Evolutionary conservation across 768 basidiomycete species (phyloP), one percentile per base, ranked within the genome.

Genomic region (Ephemerocybe angulata): DNA sequence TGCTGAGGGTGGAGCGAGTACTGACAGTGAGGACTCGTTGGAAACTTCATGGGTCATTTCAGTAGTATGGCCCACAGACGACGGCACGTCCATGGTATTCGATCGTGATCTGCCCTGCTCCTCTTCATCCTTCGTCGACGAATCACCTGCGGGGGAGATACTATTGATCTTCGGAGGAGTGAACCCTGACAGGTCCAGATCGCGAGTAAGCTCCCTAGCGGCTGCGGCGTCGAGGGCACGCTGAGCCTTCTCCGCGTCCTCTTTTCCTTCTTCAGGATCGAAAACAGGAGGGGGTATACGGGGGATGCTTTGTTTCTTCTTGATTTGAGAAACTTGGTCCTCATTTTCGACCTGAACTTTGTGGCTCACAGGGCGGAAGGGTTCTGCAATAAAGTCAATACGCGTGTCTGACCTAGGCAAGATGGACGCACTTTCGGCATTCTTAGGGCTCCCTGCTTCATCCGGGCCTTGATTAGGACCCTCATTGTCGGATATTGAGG

Each of bases 171-270:
- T 50, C 17, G 48, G 48, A 7, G 48, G 48, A 22, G 21, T 22
- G 30, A 50, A 50, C 12, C 21, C 31, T 8, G 29, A 2, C 8
- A 21, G 11, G 7, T 29, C 29, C 8, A 88, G 61, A 62, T 88
- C 88, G 12, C 81, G 77, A 12, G 79, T 79, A 1, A 90, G 76
- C 64, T 87, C 87, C 17, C 82, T 77, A 4, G 86, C 86, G 25
- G 84, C 87, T 17, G 87, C 88, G 1, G 80, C 82, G 59, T 85
- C 82, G 27, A 81, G 74, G n/a, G 73, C 74, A 3, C 66, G 70
- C 58, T 86, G 85, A 11, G 84, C 79, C 11, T 74, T 70, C n/a
- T 73, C 66, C 12, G 1, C 64, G 67, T 56, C 83, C 81, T 41
- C 21, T 19, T 41, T n/a, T 15, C 82, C 78, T 7, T 78, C 74